Evolutionary conservation across 106 monocot species (phyloP), one percentile per base, ranked within the genome.

Genomic region (Cymbidium sinense): DNA sequence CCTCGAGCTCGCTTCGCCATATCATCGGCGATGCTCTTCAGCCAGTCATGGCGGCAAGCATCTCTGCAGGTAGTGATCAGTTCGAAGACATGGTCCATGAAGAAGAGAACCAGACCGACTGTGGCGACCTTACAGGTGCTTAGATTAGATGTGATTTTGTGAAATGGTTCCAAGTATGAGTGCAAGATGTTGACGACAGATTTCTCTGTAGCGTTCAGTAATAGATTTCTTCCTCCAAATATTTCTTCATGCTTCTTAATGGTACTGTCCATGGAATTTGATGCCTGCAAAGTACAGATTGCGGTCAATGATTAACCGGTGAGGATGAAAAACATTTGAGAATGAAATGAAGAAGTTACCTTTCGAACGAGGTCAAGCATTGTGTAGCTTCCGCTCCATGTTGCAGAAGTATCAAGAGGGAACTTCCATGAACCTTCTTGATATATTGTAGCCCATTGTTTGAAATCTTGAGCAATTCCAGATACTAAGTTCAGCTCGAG

Each of bases 41-140:
- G 91, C 96, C 93, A 93, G 5, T 96, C 96, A 18, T 86, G 89
- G 12, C 79, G 86, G 13, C 80, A 86, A 20, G 64, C 86, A 0
- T 96, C 93, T 50, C 79, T 81, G 70, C 87, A 93, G 15, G 80
- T 51, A 36, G 70, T 82, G 44, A 91, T 90, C 70, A 88, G 79
- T 64, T 96, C 96, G 21, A 89, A 83, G 51, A 93, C 85, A 73
- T 96, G 91, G 73, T 96, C 96, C 87, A 93, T 91, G 81, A 96
- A 93, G 77, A 96, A 96, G 30, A 96, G 86, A 28, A 91, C 84
- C 12, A 96, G 87, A 43, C 96, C 96, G 13, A 93, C 70, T 2
- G 89, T 91, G 30, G 77, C 84, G 21, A 88, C 41, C 82, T 88
- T 96, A 41, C 89, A 89, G 33, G 81, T 80, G 81, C 89, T 89